A percentile compares a stretch with the other conserved stretches of the same genome.
These are phyloP conservation scores for Cutaneotrichosporon arboriforme DNA, from an alignment of 1,284 basidiomycete genomes.

Conservation along the genomic window DNA sequence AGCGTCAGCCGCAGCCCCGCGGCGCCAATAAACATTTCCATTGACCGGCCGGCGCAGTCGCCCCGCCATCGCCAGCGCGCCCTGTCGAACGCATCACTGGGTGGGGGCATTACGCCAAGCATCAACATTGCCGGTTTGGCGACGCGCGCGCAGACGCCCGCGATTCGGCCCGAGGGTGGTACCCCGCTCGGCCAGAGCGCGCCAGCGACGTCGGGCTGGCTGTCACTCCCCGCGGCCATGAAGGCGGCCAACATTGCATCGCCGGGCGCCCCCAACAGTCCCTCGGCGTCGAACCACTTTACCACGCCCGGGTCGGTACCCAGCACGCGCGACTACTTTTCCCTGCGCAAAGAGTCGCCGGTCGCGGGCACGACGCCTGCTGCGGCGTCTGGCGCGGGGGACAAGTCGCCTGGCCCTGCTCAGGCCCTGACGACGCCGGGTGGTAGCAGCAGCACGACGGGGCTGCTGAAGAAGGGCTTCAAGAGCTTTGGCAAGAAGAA, in stretches of 20 bases:
- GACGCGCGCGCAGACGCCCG: conserved; percentile 59
- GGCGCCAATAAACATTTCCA: conserved; percentile 37
- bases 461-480: conserved; percentile 52
- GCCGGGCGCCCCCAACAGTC: background rate
- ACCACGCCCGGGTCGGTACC: background rate
- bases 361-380: no score
- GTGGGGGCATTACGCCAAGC: conserved; percentile 21
- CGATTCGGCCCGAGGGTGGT: conserved; percentile 39
- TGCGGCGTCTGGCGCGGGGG: background rate
- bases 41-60: conserved; percentile 20
- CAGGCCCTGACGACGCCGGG: conserved; percentile 5
- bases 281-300: background rate
- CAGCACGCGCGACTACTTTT: conserved; percentile 38
- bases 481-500: conserved; percentile 66
- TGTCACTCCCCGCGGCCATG: conserved; percentile 17
- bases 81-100: conserved; percentile 18
- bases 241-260: background rate
- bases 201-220: conserved; percentile 24
- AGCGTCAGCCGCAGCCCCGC: conserved; percentile 26
- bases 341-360: conserved; percentile 13
- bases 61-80: conserved; percentile 34
- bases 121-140: conserved; percentile 59
- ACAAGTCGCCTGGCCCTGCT: conserved; percentile 10
- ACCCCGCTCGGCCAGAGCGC: conserved; percentile 27
- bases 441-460: conserved; percentile 1